phyloP scores from a whole-genome alignment of 1,284 basidiomycete genomes.

The Agaricales sp. region DNA sequence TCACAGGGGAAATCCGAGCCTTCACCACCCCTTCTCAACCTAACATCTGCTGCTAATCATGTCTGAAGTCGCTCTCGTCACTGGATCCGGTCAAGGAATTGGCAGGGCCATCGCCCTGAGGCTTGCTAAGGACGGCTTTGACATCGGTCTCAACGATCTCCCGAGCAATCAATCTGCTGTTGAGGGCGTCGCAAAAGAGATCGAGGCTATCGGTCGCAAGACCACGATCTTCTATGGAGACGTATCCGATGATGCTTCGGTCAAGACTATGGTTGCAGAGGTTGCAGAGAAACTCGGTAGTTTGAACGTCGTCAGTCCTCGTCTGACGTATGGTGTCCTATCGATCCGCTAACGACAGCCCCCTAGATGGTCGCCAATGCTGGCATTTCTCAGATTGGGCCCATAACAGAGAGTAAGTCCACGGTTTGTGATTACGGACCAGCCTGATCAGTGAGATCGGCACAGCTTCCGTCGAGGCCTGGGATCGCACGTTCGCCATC shows the following conservation, averaged over 20 bases:
- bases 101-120: slow-evolving; percentile 2
- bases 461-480: slow-evolving; percentile 8
- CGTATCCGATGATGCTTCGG: slow-evolving; percentile 11
- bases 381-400: not conserved
- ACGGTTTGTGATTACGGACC: not conserved
- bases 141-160: no score
- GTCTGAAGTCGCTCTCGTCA: not conserved
- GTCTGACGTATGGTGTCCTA: not conserved
- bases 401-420: not conserved
- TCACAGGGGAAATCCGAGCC: no score
- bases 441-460: not conserved
- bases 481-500: slow-evolving; percentile 9
- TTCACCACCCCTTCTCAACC: no score
- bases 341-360: not conserved
- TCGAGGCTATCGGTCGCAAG: no score
- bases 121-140: slow-evolving; percentile 1
- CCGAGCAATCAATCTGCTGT: no score
- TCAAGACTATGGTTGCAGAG: slow-evolving; percentile 10
- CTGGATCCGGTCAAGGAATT: slow-evolving; percentile 2
- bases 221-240: not conserved
- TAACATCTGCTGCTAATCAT: slow-evolving; percentile 3
- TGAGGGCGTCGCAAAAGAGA: no score
- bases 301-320: slow-evolving; percentile 12
- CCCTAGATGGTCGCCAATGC: not conserved
- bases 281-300: slow-evolving; percentile 11